These are phyloP conservation scores for Ramularia collo-cygni DNA, from an alignment of 2,329 filamentous ascomycete species.

Conservation along the genomic window DNA sequence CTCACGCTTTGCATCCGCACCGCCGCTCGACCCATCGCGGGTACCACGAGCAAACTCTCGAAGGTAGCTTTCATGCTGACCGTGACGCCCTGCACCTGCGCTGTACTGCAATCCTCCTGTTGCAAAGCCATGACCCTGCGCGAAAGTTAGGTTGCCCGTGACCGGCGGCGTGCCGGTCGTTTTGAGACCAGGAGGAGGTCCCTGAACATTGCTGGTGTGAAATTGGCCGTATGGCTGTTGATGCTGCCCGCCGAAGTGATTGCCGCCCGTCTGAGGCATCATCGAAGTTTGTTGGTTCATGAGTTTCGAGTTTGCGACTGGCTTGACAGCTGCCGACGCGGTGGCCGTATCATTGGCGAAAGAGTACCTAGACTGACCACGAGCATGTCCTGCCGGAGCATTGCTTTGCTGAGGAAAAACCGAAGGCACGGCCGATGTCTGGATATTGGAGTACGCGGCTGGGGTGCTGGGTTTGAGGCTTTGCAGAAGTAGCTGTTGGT, in stretches of 20 bases:
- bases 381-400: conserved; percentile 55
- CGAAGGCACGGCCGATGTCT: conserved; percentile 43
- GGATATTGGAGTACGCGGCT: conserved; percentile 41
- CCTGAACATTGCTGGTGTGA: conserved; percentile 79
- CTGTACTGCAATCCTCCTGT: conserved; percentile 58
- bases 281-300: conserved; percentile 84
- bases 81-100: conserved; percentile 40
- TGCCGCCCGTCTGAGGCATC: conserved; percentile 53
- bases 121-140: conserved; percentile 78
- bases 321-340: conserved; percentile 59
- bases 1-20: conserved; percentile 28
- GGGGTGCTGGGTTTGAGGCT: conserved; percentile 41
- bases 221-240: conserved; percentile 57
- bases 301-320: conserved; percentile 69
- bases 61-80: conserved; percentile 20
- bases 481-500: conserved; percentile 60
- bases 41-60: conserved; percentile 14
- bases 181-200: conserved; percentile 90
- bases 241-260: conserved; percentile 48
- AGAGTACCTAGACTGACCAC: conserved; percentile 80
- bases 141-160: conserved; percentile 73
- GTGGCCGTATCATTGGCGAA: conserved; percentile 70
- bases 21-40: conserved; percentile 13
- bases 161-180: conserved; percentile 89
- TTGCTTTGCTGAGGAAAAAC: conserved; percentile 13